Evolutionary conservation across 2,329 filamentous ascomycete species (phyloP).

Genomic region (Leptographium wingfieldii): DNA sequence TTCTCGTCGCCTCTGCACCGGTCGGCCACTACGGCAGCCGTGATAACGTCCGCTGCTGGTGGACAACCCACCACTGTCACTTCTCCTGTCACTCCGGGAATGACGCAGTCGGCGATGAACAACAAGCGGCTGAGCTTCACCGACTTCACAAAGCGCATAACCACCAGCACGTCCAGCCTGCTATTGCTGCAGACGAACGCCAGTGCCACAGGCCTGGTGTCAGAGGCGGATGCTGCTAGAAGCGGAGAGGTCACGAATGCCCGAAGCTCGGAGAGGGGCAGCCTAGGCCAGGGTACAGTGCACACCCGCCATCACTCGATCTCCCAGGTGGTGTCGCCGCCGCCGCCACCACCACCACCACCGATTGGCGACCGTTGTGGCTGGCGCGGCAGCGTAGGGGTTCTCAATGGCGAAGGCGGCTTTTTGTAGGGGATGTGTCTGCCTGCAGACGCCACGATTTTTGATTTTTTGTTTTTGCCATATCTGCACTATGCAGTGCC

Average conservation of each 20-base stretch:
- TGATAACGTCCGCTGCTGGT: slow-evolving; percentile 1
- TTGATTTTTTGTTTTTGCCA: background rate
- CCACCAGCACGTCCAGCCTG: slow-evolving; percentile 47
- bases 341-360: slow-evolving; percentile 14
- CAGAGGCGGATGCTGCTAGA: slow-evolving; percentile 20
- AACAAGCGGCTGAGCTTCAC: slow-evolving; percentile 47
- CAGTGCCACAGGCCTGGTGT: slow-evolving; percentile 9
- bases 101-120: slow-evolving; percentile 37
- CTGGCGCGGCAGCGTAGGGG: slow-evolving; percentile 45
- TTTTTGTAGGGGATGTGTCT: slow-evolving; percentile 29
- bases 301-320: background rate
- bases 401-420: slow-evolving; percentile 39
- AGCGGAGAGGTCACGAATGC: slow-evolving; percentile 9
- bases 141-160: slow-evolving; percentile 48
- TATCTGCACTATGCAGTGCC: background rate
- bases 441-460: background rate
- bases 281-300: background rate
- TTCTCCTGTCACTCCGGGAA: background rate
- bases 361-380: slow-evolving; percentile 33
- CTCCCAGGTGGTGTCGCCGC: slow-evolving; percentile 10
- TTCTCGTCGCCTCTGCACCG: background rate
- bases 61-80: background rate
- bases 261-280: background rate
- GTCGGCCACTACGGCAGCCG: background rate
- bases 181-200: slow-evolving; percentile 42